Evolutionary conservation across 2,329 filamentous ascomycete species (phyloP), one percentile per base, ranked within the genome.

Genomic region (Apiospora hydei): DNA sequence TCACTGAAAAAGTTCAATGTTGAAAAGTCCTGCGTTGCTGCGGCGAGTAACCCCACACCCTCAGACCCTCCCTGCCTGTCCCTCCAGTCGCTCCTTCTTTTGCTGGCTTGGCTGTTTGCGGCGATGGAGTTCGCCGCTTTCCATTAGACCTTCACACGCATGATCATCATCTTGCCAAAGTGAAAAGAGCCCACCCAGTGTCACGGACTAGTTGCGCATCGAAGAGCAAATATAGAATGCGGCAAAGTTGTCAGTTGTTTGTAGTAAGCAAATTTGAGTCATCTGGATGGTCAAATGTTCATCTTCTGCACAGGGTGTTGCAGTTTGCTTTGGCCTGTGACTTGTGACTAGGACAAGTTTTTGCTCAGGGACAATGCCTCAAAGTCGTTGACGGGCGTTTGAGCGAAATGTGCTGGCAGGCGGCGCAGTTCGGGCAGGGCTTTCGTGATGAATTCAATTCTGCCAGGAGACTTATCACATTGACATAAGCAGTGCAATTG

Each of bases 61-160:
- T 43, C 34, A 38, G 34, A 57, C 26, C 14, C 26, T 11, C 13
- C 44, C 16, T 34, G 49, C 14, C 24, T 61, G 26, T 61, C 6
- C 53, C 53, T 61, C n/a, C n/a, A n/a, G n/a, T n/a, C 53, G 3
- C 34, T 57, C 51, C 26, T 34, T 34, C 24, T 53, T 18, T 30
- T 47, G 46, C 46, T 49, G 41, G 6, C 46, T 49, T 49, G 46
- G 46, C 46, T n/a, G 46, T 38, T 61, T 41, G 57, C 8, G 57
- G 13, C 18, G 57, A 64, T 64, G 57, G 57, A 64, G 57, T 41
- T 64, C 57, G 57, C 57, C 57, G 57, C 57, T 41, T 64, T 64
- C 57, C 57, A 64, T 64, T n/a, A 34, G 34, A 64, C n/a, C 34
- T 41, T 41, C 21, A 64, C 30, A 2, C 10, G 53, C 53, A 30